Evolutionary conservation across 2,329 filamentous ascomycete genomes (phyloP), one percentile per base, ranked within the genome.

Genomic region (Leptographium lundbergii): DNA sequence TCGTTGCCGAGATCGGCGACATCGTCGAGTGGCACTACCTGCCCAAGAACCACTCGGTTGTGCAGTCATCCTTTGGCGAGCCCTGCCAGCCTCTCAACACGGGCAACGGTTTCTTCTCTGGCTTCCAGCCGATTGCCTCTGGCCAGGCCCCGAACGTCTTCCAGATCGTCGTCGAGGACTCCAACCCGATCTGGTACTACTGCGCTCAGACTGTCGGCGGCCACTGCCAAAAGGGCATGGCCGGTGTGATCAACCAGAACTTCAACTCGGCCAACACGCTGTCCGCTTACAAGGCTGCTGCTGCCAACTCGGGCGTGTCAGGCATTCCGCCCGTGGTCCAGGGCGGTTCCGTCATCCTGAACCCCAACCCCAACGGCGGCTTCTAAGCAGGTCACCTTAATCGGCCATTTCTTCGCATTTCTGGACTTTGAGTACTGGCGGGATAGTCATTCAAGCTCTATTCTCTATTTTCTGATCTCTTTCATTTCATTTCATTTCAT

Each of bases 1-100:
- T 81, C 48, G 73, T 72, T 3, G 80, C 79, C 22, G 67, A 70
- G 13, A 60, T 74, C 9, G 80, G 79, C 60, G 77, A 80, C 61
- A 63, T 77, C 4, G 67, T 83, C 60, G 78, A 82, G 70, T 83
- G 76, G 71, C 75, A 78, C 65, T 82, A 77, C 72, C 75, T 74
- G 62, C 74, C 79, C 10, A 66, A 64, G 60, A 79, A 77, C 69
- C 80, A 66, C 63, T 64, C 62, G 9, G 61, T 64, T 3, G 72
- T 65, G 1, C 69, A 75, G 66, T 74, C 73, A 45, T 70, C 66
- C 66, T 77, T 77, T 61, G 71, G 62, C 57, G 63, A 70, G 52
- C 75, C 75, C 25, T 79, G 77, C 69, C 17, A 67, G 59, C 75
- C 75, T 2, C 67, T 73, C 13, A 63, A 63, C 27, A 71, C 69